Percentiles rank a stretch among this genome's conserved stretches.
Conservation (phyloP, 2,329 filamentous ascomycete genomes). For the Fusarium sp. region DNA sequence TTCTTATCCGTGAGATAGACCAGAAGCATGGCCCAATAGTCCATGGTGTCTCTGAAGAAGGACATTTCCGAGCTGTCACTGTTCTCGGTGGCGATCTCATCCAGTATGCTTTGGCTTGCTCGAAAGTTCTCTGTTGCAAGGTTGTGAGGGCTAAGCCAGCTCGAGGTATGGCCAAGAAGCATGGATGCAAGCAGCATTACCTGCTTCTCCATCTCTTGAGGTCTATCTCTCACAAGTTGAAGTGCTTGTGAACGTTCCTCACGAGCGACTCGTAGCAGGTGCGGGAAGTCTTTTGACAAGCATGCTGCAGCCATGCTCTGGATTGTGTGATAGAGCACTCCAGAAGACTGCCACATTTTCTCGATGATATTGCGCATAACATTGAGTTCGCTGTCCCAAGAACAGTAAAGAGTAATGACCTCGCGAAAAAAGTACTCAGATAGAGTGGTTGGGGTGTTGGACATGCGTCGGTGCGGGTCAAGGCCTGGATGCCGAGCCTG, state of each 20-base stretch:
- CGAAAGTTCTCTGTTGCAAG: not conserved
- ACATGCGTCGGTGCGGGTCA: not conserved
- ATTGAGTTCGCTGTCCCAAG: conserved; percentile 3
- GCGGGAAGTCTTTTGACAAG: not conserved
- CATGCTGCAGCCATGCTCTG: conserved; percentile 15
- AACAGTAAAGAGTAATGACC: conserved; percentile 1
- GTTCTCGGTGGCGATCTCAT: not conserved
- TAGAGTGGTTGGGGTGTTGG: not conserved
- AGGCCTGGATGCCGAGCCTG: not conserved
- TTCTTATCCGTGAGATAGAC: not conserved
- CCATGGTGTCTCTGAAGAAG: not conserved
- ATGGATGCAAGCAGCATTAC: not conserved
- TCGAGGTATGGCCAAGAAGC: conserved; percentile 1
- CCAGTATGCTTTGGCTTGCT: not conserved
- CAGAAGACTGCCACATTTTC: not conserved
- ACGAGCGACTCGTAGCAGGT: not conserved
- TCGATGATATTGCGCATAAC: not conserved
- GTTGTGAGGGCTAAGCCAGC: conserved; percentile 3
- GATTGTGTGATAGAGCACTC: not conserved
- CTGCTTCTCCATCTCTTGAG: not conserved
- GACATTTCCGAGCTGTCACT: not conserved
- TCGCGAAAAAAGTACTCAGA: conserved; percentile 1
- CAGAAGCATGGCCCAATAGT: conserved; percentile 10
- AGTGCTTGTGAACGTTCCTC: not conserved
- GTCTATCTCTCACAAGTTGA: not conserved